Conservation (phyloP, 345 rosid genomes). For the Acer saccharum region DNA sequence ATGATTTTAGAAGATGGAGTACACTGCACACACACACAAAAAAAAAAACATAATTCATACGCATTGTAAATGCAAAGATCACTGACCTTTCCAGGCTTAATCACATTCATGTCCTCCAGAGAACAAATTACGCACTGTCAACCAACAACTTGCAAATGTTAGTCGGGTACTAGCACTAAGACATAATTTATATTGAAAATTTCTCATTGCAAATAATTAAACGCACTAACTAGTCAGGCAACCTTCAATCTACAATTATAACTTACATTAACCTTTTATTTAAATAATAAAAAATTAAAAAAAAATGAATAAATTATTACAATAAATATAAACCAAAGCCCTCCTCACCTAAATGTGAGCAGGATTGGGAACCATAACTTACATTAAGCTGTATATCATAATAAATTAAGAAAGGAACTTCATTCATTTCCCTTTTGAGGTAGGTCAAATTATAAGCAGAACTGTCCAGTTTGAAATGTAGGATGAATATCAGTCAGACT, state of each 20-base stretch:
- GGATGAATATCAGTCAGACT: too few relatives aligned
- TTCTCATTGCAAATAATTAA: constrained; percentile 2
- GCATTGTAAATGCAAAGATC: background rate
- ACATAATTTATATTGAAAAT: background rate
- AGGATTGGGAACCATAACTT: too few relatives aligned
- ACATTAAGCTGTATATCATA: too few relatives aligned
- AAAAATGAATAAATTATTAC: too few relatives aligned
- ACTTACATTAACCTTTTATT: too few relatives aligned
- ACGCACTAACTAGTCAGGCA: background rate
- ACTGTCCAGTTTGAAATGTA: too few relatives aligned
- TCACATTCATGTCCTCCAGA: constrained; percentile 71
- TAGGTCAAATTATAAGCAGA: too few relatives aligned
- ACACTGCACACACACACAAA: background rate
- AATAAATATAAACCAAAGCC: too few relatives aligned
- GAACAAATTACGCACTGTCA: constrained; percentile 89
- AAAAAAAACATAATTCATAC: background rate
- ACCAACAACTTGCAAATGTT: constrained; percentile 21
- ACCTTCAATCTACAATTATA: constrained; percentile 1
- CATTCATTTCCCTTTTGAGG: too few relatives aligned
- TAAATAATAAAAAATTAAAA: too few relatives aligned
- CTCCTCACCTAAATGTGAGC: too few relatives aligned
- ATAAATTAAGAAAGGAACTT: too few relatives aligned
- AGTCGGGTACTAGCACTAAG: constrained; percentile 13
- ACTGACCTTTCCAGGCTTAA: constrained; percentile 87
- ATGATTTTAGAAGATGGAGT: constrained; percentile 2